Evolutionary conservation across 1,284 basidiomycete genomes (phyloP).

Genomic region (Sutorius eximius): DNA sequence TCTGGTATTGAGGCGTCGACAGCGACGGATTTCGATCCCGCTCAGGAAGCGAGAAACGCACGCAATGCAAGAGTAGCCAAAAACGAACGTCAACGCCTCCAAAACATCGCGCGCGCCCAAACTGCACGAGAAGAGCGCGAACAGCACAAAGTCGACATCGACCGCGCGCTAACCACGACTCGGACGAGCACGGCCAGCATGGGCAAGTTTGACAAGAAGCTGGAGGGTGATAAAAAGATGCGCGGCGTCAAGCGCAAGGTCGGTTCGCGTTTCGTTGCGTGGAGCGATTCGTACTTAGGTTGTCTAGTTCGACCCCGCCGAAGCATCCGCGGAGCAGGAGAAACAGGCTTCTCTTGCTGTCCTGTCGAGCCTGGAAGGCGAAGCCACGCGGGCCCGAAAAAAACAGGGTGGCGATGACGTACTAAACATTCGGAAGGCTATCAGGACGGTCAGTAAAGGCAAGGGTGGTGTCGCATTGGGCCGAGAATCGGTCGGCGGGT

Average conservation of each 20-base stretch:
- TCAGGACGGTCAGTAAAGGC: constrained; percentile 74
- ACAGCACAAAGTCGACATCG: constrained; percentile 72
- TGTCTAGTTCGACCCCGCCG: constrained; percentile 77
- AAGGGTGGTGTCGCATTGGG: constrained; percentile 61
- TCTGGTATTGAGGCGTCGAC: neutral
- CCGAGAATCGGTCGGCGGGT: constrained; percentile 29
- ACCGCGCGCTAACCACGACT: constrained; percentile 77
- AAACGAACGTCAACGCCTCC: constrained; percentile 81
- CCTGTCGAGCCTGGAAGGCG: constrained; percentile 74
- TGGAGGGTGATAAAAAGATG: constrained; percentile 89
- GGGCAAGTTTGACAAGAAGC: constrained; percentile 87
- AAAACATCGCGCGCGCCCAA: constrained; percentile 72
- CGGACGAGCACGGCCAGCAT: constrained; percentile 88
- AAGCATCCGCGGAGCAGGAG: constrained; percentile 65
- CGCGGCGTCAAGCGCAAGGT: constrained; percentile 94
- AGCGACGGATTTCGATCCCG: constrained; percentile 81
- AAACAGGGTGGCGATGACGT: constrained; percentile 53
- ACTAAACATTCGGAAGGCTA: constrained; percentile 85
- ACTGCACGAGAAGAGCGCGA: constrained; percentile 38
- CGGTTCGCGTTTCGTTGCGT: constrained; percentile 20
- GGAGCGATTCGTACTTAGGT: neutral
- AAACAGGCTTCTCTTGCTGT: constrained; percentile 74
- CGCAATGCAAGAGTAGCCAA: constrained; percentile 82
- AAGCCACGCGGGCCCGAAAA: constrained; percentile 59
- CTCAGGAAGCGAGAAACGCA: constrained; percentile 69